Evolutionary conservation across 2,329 filamentous ascomycete genomes (phyloP).

Genomic region (Nothomitra cinnamomea): DNA sequence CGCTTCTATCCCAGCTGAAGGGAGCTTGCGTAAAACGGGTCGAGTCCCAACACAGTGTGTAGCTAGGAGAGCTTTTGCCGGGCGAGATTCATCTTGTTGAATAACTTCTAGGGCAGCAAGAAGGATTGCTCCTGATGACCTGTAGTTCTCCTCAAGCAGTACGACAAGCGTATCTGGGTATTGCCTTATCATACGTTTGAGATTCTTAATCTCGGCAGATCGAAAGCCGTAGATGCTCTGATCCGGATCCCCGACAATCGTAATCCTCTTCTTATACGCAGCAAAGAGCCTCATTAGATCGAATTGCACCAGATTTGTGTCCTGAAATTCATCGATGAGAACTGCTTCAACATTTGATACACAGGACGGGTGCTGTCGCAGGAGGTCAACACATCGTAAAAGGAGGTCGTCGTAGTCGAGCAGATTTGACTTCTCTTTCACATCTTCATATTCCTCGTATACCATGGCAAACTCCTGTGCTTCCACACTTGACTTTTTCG

Average conservation of each 20-base stretch:
- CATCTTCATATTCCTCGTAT: constrained; percentile 61
- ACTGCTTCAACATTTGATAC: constrained; percentile 83
- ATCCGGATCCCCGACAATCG: constrained; percentile 89
- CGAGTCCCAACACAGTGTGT: constrained; percentile 65
- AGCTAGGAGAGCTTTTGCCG: constrained; percentile 61
- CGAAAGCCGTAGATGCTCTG: constrained; percentile 97
- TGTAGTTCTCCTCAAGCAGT: constrained; percentile 83
- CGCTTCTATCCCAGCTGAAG: constrained; percentile 54
- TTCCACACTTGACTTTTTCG: constrained; percentile 10
- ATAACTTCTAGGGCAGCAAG: constrained; percentile 70
- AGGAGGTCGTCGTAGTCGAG: constrained; percentile 92
- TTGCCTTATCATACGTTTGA: constrained; percentile 58
- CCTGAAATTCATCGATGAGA: constrained; percentile 93
- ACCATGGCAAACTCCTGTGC: constrained; percentile 42
- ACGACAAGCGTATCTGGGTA: constrained; percentile 68
- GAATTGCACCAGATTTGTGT: constrained; percentile 90
- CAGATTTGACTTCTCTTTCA: constrained; percentile 59
- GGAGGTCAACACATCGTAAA: constrained; percentile 62
- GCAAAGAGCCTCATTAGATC: constrained; percentile 85
- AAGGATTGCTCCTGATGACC: constrained; percentile 75
- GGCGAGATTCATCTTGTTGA: constrained; percentile 69
- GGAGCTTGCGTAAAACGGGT: constrained; percentile 64
- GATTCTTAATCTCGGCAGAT: constrained; percentile 79
- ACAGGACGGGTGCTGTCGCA: constrained; percentile 56
- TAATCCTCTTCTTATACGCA: constrained; percentile 55